Evolutionary conservation across 352 stramenopile species (phyloP).

Genomic region (Phytophthora pseudosyringae): DNA sequence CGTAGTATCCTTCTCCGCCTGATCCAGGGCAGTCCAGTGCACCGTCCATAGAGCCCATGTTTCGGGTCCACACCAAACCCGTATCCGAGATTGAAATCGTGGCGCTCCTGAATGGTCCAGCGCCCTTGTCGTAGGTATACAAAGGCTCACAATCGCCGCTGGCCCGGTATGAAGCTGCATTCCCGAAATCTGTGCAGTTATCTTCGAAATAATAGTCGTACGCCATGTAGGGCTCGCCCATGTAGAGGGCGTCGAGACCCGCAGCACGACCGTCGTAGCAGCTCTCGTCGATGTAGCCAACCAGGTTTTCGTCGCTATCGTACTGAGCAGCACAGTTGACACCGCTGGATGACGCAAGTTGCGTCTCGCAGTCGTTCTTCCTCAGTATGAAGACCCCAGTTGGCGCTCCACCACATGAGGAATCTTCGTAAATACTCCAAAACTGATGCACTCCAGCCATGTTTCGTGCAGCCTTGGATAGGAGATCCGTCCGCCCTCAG

Average conservation of each 20-base stretch:
- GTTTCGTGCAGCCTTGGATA: neutral
- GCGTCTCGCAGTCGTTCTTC: neutral
- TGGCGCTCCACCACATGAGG: neutral
- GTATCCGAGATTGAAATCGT: conserved; percentile 5
- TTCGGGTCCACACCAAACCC: conserved; percentile 1
- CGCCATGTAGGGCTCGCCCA: conserved; percentile 5
- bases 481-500: neutral
- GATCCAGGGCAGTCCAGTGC: neutral
- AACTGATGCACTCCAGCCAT: neutral
- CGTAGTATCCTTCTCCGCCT: neutral
- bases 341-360: neutral
- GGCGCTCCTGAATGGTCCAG: neutral
- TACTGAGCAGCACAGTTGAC: neutral
- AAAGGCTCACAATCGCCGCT: conserved; percentile 2
- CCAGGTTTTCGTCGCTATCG: neutral
- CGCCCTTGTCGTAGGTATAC: neutral
- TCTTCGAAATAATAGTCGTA: conserved; percentile 7
- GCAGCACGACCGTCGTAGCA: conserved; percentile 1
- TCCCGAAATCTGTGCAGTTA: conserved; percentile 3
- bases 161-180: conserved; percentile 3
- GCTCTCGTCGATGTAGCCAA: conserved; percentile 10
- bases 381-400: conserved; percentile 3
- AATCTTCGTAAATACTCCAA: conserved; percentile 6
- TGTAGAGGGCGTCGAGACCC: conserved; percentile 4
- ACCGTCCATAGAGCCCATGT: conserved; percentile 2